Base-by-base conservation (phyloP, 768 basidiomycete genomes). In the Albatrellus ellisii region DNA sequence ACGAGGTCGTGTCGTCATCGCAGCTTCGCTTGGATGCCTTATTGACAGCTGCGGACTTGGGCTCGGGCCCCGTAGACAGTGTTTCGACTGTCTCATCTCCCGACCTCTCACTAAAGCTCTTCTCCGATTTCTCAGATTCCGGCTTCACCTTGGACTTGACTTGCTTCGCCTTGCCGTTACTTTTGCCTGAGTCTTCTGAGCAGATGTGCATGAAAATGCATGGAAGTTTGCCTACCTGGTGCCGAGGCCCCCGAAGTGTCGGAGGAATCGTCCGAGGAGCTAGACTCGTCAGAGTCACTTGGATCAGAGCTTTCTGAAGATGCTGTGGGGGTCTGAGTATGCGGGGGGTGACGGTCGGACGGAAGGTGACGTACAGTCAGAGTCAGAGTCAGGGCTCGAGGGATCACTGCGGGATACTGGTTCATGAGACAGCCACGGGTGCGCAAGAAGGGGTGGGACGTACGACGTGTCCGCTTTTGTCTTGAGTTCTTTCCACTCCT, bases 401-500 rank as follows among this genome's bases (percentile, higher is more conserved):
- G 28, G 27, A 14, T 33, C 43, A 39, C 46, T 44, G 38, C 27
- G 15, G 29, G 18, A 24, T 18, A 26, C n/a, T n/a, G 40, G 12
- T 12, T 43, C 11, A 41, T 25, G 17, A 22, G 12, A 18, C 20
- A 17, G 22, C 22, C 18, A 32, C 24, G 25, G 36, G 25, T 24
- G n/a, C 31, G 22, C n/a, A 31, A 4, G 29, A 17, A 36, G 20
- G 35, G 24, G 14, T 20, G 6, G 35, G n/a, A 48, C 49, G 18
- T 26, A 50, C 49, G 6, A 25, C 20, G 42, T 15, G 33, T 25
- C 41, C 15, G 49, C 49, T 1, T 34, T 36, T 2, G 43, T 37
- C 31, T 44, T 45, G 37, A 39, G 45, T 26, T 39, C 33, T 55
- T 69, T 79, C 85, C 83, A 88, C 52, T 73, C 66, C 44, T 65